Percentiles rank a stretch among this genome's conserved stretches.
Conservation (phyloP, 2,329 filamentous ascomycete genomes). For the Cadophora gregata region DNA sequence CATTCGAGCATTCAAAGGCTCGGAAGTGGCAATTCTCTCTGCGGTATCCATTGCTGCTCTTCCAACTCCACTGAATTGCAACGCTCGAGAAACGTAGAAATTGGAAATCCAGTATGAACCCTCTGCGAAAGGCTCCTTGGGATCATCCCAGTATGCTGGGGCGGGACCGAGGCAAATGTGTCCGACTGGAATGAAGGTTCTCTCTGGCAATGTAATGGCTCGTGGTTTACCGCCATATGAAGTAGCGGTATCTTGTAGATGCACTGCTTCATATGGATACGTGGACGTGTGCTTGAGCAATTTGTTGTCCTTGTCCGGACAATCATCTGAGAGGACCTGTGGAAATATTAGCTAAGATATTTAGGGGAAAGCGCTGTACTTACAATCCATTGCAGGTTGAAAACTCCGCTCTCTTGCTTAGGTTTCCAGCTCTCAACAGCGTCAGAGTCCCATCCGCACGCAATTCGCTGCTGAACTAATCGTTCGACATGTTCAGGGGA, state of each 20-base stretch:
- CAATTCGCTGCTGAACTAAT: constrained; percentile 51
- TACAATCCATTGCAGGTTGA: constrained; percentile 39
- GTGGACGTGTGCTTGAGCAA: constrained; percentile 30
- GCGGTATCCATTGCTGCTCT: constrained; percentile 35
- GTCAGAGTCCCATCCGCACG: constrained; percentile 53
- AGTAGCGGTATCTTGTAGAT: constrained; percentile 34
- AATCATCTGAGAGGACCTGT: constrained; percentile 32
- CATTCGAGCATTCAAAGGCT: constrained; percentile 36
- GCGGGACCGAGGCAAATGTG: constrained; percentile 37
- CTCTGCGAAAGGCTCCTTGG: constrained; percentile 17
- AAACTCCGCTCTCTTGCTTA: constrained; percentile 30
- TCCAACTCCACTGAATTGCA: constrained; percentile 37
- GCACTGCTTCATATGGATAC: constrained; percentile 30
- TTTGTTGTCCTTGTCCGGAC: constrained; percentile 30
- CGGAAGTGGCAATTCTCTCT: constrained; percentile 32
- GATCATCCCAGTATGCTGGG: constrained; percentile 20
- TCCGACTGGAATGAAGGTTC: constrained; percentile 37
- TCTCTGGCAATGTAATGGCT: constrained; percentile 23
- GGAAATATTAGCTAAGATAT: not conserved
- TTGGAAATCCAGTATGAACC: constrained; percentile 37
- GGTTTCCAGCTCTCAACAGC: constrained; percentile 42
- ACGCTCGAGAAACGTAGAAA: constrained; percentile 38
- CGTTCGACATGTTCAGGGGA: constrained; percentile 49
- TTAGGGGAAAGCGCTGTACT: not conserved
- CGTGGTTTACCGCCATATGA: constrained; percentile 33